Evolutionary conservation across 2,329 filamentous ascomycete genomes (phyloP), one percentile per base, ranked within the genome.

Genomic region (Lasiodiplodia hormozganensis): DNA sequence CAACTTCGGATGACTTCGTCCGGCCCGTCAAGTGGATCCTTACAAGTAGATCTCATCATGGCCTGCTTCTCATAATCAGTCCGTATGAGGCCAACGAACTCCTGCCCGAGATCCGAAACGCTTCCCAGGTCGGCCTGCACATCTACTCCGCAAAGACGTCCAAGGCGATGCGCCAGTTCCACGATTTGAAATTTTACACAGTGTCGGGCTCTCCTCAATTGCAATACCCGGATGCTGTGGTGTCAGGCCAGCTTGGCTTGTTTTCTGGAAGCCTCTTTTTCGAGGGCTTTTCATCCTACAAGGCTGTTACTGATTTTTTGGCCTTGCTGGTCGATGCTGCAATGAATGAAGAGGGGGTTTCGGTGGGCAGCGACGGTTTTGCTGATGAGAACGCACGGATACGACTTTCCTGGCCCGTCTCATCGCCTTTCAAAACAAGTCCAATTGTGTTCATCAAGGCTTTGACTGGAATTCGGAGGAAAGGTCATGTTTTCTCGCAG

Each of bases 31-130:
- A 87, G 16, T 90, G 85, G 84, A 69, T 90, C 3, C 70, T 88
- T 2, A 83, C 80, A 0, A 71, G 71, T 6, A 71, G 18, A 73
- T 10, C 56, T 4, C 10, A 18, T 2, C 2, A 18, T 16, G 38
- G 62, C 4, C 23, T 68, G 1, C 64, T 88, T n/a, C 69, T 91
- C 0, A 76, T 91, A 25, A 81, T 91, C 72, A 91, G 88, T 70
- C 86, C 87, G 0, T 86, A 77, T 34, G 90, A 92, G 71, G 89
- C 87, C 0, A 81, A 91, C 3, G 16, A 76, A 2, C 76, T 92
- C 0, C 70, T 87, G 0, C 71, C 78, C 0, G 6, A 49, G 0
- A 83, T 91, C 2, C 65, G 70, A 0, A 25, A 57, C 0, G 82
- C 77, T 0, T 67, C 69, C 0, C 54, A 70, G 4, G 82, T 85